phyloP scores from a whole-genome alignment of 202 grass and related monocot species.

The Zoysia matrella region DNA sequence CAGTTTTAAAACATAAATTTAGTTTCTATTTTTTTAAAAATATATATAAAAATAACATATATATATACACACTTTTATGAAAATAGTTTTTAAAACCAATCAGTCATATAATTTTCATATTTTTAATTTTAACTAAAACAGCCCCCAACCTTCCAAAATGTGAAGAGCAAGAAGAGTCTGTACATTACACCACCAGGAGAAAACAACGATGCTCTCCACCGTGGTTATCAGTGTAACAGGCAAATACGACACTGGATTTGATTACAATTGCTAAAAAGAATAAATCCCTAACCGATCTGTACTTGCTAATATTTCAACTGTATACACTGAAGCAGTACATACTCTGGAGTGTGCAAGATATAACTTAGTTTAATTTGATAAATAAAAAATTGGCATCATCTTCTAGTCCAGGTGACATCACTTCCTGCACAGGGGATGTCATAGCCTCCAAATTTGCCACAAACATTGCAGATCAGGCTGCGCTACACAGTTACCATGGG shows the following conservation, averaged over 20 bases:
- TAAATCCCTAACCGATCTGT: constrained; percentile 28
- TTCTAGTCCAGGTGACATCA: constrained; percentile 20
- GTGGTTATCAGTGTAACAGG: background rate
- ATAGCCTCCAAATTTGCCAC: constrained; percentile 22
- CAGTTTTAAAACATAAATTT: too few relatives aligned
- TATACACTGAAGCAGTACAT: constrained; percentile 11
- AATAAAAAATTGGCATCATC: constrained; percentile 39
- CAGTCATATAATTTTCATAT: too few relatives aligned
- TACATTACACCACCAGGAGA: background rate
- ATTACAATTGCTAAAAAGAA: constrained; percentile 12
- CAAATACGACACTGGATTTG: background rate
- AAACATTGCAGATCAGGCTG: constrained; percentile 38
- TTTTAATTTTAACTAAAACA: too few relatives aligned
- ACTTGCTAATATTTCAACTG: constrained; percentile 29
- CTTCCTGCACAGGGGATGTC: constrained; percentile 36
- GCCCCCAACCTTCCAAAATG: too few relatives aligned
- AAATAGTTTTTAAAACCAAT: too few relatives aligned
- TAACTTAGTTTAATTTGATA: constrained; percentile 46
- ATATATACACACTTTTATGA: too few relatives aligned
- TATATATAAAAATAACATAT: too few relatives aligned
- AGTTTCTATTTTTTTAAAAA: too few relatives aligned
- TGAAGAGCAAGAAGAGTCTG: background rate
- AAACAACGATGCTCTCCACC: background rate
- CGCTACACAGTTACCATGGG: constrained; percentile 26
- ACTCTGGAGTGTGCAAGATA: constrained; percentile 39